Conservation (phyloP, 1,284 basidiomycete genomes). For the Wallemia ichthyophaga region DNA sequence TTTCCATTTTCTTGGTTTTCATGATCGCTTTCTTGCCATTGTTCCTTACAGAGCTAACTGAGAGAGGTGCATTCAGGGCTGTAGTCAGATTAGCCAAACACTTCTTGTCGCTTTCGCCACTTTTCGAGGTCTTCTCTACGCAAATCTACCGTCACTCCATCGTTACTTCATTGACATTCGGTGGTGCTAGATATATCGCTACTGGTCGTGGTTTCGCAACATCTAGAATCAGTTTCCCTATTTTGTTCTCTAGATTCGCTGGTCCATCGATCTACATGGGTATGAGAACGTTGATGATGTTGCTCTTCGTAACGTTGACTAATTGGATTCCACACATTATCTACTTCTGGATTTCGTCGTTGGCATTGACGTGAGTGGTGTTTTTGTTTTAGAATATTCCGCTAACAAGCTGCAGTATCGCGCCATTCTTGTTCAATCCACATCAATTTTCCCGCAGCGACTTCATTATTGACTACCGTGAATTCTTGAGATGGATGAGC, state of each 20-base stretch:
- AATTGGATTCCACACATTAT: slow-evolving; percentile 68
- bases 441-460: slow-evolving; percentile 85
- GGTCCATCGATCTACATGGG: slow-evolving; percentile 88
- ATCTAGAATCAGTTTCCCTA: slow-evolving; percentile 66
- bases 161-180: slow-evolving; percentile 73
- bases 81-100: slow-evolving; percentile 67
- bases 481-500: slow-evolving; percentile 91
- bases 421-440: slow-evolving; percentile 87
- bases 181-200: slow-evolving; percentile 88
- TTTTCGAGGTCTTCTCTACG: slow-evolving; percentile 85
- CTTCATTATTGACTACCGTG: slow-evolving; percentile 84
- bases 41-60: slow-evolving; percentile 80
- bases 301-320: slow-evolving; percentile 65
- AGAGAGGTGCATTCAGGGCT: slow-evolving; percentile 65
- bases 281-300: slow-evolving; percentile 59
- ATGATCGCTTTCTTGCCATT: slow-evolving; percentile 76
- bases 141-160: slow-evolving; percentile 91
- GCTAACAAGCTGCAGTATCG: slow-evolving; percentile 41
- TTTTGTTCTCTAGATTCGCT: slow-evolving; percentile 79
- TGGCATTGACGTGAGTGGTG: neutral
- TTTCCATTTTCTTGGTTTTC: slow-evolving; percentile 87
- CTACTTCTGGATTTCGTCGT: slow-evolving; percentile 49
- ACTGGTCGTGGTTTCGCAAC: slow-evolving; percentile 95
- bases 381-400: slow-evolving; percentile 13
- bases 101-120: slow-evolving; percentile 66